A percentile compares a stretch with the other conserved stretches of the same genome.
phyloP scores from a whole-genome alignment of 2,329 filamentous ascomycete genomes.

The Aaosphaeria arxii region DNA sequence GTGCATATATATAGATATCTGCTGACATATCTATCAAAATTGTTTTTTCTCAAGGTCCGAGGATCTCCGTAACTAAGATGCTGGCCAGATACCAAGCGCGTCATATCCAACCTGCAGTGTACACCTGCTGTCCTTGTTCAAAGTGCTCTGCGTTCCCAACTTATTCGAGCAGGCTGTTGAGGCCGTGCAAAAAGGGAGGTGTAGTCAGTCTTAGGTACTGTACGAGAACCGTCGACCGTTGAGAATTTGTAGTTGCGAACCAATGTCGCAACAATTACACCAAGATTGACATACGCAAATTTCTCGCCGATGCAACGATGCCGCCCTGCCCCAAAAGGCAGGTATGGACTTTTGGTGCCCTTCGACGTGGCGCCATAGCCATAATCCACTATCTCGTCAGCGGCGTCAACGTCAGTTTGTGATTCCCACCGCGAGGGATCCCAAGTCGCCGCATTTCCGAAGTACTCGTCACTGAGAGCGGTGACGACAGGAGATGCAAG shows the following conservation, averaged over 20 bases:
- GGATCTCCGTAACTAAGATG: too few relatives aligned
- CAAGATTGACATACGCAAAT: constrained; percentile 83
- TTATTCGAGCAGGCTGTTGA: constrained; percentile 2
- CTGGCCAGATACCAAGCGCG: too few relatives aligned
- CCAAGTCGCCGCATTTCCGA: constrained; percentile 75
- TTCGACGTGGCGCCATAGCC: constrained; percentile 86
- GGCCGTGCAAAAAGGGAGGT: constrained; percentile 23
- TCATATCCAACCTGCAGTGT: too few relatives aligned
- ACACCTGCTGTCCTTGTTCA: too few relatives aligned
- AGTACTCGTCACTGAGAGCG: constrained; percentile 65
- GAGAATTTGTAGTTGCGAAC: constrained; percentile 59
- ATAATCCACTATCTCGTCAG: constrained; percentile 71
- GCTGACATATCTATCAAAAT: too few relatives aligned
- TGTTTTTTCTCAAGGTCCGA: too few relatives aligned
- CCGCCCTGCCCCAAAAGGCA: constrained; percentile 84
- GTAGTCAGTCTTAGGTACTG: constrained; percentile 63
- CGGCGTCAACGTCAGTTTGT: constrained; percentile 60
- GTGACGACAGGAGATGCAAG: constrained; percentile 77
- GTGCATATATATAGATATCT: too few relatives aligned
- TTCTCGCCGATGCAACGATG: constrained; percentile 92
- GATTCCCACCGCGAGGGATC: constrained; percentile 82
- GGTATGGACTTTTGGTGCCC: constrained; percentile 77
- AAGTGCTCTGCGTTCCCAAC: constrained; percentile 2
- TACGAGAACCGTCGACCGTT: constrained; percentile 64
- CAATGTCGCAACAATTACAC: constrained; percentile 71